Evolutionary conservation across 192 early-diverging fungal species (phyloP), one percentile per base, ranked within the genome.

Genomic region (Backusella psychrophila): DNA sequence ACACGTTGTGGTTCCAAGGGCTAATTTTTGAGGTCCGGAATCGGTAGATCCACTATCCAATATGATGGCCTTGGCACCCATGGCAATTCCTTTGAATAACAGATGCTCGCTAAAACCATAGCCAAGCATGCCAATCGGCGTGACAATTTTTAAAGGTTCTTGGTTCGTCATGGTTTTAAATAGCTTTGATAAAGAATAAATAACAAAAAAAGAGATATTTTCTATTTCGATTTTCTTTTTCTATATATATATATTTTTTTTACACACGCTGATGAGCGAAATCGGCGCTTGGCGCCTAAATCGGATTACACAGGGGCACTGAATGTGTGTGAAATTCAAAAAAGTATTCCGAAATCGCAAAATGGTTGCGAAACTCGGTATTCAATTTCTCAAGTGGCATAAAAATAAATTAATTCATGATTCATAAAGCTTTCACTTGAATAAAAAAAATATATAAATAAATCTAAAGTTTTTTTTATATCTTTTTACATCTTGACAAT

Each of bases 11-110:
- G 36, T 65, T 21, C 75, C 75, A 33, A 75, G 33, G 14, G 75
- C 75, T 17, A 75, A 31, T 3, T 75, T 75, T 69, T 75, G 75
- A 29, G 75, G 75, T 46, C 75, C 75, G 26, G 65, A 68, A 4
- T 75, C 75, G 6, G 75, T 75, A 34, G 75, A 75, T 6, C 75
- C 75, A 35, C 65, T 41, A 49, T 75, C 75, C 0, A 69, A 14
- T 19, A 75, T 75, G 29, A 75, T 75, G 17, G 75, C 75, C 33
- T 38, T 23, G 23, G 73, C 73, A n/a, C 73, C 73, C 56, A 65
- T 65, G 4, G 33, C 17, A 29, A 74, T 41, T n/a, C 59, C 73
- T 23, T 74, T 63, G 56, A n/a, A 74, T 29, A 74, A 1, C 1
- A 74, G 38, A 14, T 12, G 23, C 12, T 63, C 56, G 0, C 56